Base-by-base conservation (phyloP, 345 rosid genomes). In the Combretum micranthum region DNA sequence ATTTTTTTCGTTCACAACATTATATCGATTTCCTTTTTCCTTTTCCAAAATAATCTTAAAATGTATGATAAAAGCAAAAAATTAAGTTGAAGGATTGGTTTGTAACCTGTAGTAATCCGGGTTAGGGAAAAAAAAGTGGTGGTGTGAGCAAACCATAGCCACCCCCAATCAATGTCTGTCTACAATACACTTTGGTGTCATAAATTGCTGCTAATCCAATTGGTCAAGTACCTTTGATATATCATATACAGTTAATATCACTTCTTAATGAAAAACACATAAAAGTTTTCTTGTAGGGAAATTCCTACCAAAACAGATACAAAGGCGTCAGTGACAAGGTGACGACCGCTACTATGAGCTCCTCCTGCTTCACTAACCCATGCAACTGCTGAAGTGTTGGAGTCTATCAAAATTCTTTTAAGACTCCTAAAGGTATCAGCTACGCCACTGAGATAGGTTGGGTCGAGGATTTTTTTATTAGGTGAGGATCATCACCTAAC, bases 341-440 rank as follows among this genome's bases (percentile, higher is more conserved):
- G 69, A 21, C 9, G 75, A 53, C 86, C 86, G 4, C 89, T 56
- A 65, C 66, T 76, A 56, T 64, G 72, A 25, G 84, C 86, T 44
- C 82, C 89, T 7, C 89, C 86, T 20, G 86, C 82, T 64, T 83
- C 86, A 15, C 89, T 76, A 53, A 80, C 79, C 86, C 89, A 80
- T 43, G 86, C 80, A 44, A 76, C 82, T 5, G 84, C 79, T 21
- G 61, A 50, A 60, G 72, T 72, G 47, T 65, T 57, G 0, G 80
- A 51, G 15, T 47, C 64, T 63, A 66, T 69, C 50, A 83, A 57
- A 64, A 80, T 72, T 17, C 56, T 25, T 52, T 64, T 66, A 45
- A 80, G 77, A 42, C 47, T 32, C 0, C 72, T 60, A 55, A 78
- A 72, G 42, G 71, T 19, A 12, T 56, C 47, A 1, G 64, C 48